Conservation (phyloP, 2,329 filamentous ascomycete genomes). For the Trichoderma lentiforme region DNA sequence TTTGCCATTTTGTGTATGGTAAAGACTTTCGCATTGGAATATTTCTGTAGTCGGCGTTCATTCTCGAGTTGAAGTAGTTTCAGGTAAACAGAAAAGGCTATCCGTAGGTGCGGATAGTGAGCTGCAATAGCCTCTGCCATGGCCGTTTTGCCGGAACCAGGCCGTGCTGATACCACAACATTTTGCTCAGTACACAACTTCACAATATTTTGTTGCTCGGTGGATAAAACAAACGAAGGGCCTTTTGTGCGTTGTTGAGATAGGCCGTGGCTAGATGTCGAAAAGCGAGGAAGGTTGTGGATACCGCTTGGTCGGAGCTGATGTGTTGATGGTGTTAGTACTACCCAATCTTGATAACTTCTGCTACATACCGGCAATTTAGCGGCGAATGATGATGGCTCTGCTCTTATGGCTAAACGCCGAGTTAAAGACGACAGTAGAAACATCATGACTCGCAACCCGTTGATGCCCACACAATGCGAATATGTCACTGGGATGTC, state of each 20-base stretch:
- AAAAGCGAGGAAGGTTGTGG: neutral
- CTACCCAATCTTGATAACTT: neutral
- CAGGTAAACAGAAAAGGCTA: constrained; percentile 29
- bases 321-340: neutral
- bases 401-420: neutral
- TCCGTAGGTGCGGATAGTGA: constrained; percentile 22
- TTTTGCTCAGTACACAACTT: constrained; percentile 25
- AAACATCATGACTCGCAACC: neutral
- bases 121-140: constrained; percentile 31
- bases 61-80: constrained; percentile 21
- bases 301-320: neutral
- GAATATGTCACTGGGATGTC: too few relatives aligned
- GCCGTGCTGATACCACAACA: constrained; percentile 32
- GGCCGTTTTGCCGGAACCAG: constrained; percentile 33
- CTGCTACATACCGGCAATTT: neutral
- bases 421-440: neutral
- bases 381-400: neutral
- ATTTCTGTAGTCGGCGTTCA: neutral
- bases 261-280: neutral
- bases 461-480: neutral
- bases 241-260: neutral
- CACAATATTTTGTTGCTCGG: constrained; percentile 27
- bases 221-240: constrained; percentile 23
- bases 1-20: constrained; percentile 7
- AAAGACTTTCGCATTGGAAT: neutral